phyloP scores from a whole-genome alignment of 306 rosid species.

The Boehmeria nivea region DNA sequence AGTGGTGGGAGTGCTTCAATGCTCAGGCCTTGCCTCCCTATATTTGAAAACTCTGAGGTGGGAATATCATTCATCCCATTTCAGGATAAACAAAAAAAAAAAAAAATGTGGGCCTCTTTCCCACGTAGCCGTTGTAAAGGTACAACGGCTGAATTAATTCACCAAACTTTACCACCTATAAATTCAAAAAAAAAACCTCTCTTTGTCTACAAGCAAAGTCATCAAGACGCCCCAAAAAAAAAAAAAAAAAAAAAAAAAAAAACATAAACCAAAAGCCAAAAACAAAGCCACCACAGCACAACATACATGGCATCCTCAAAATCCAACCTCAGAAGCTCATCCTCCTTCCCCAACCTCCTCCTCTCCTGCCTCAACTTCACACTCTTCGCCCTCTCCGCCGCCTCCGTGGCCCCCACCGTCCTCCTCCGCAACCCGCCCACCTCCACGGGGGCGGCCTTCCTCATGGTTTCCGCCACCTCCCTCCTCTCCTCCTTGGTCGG shows the following conservation, averaged over 20 bases:
- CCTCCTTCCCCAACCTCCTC: slow-evolving; percentile 58
- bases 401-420: slow-evolving; percentile 59
- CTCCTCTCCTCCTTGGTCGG: slow-evolving; percentile 60
- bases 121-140: slow-evolving; percentile 60
- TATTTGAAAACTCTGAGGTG: slow-evolving; percentile 41
- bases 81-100: slow-evolving; percentile 15
- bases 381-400: slow-evolving; percentile 52
- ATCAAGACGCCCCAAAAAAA: too few relatives aligned
- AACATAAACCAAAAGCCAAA: too few relatives aligned
- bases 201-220: background rate
- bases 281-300: background rate
- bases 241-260: too few relatives aligned
- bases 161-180: slow-evolving; percentile 5
- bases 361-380: slow-evolving; percentile 49
- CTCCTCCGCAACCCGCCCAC: slow-evolving; percentile 79
- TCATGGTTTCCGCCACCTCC: slow-evolving; percentile 58
- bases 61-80: slow-evolving; percentile 37
- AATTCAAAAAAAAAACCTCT: slow-evolving; percentile 34
- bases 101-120: slow-evolving; percentile 24
- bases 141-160: slow-evolving; percentile 57
- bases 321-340: slow-evolving; percentile 34
- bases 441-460: slow-evolving; percentile 58
- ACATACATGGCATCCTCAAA: slow-evolving; percentile 57
- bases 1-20: slow-evolving; percentile 5
- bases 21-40: too few relatives aligned